Evolutionary conservation across 2,329 filamentous ascomycete species (phyloP).

Genomic region (Tympanopsis confertula): DNA sequence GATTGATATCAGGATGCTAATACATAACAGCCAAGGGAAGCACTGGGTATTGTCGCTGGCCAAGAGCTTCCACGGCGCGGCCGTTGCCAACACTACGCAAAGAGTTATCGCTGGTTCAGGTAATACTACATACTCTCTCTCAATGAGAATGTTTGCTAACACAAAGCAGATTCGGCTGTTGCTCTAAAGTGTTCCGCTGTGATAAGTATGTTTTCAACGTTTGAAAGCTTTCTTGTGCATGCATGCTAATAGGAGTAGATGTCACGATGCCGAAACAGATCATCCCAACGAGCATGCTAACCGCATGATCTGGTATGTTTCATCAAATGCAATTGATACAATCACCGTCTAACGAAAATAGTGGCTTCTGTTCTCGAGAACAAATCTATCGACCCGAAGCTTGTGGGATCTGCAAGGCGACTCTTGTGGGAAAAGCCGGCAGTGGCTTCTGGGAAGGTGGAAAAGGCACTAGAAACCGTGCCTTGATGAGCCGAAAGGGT

Average conservation of each 20-base stretch:
- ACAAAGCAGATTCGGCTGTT: conserved; percentile 35
- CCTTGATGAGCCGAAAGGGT: conserved; percentile 65
- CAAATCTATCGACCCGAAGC: conserved; percentile 68
- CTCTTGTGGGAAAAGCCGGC: conserved; percentile 54
- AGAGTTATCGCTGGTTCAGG: conserved; percentile 51
- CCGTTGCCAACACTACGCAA: conserved; percentile 44
- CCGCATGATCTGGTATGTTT: conserved; percentile 54
- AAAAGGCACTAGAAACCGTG: conserved; percentile 64
- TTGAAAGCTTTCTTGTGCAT: background rate
- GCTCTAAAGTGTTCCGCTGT: conserved; percentile 44
- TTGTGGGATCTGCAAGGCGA: conserved; percentile 62
- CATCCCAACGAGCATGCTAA: conserved; percentile 74
- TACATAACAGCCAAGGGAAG: background rate
- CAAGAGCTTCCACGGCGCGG: conserved; percentile 41
- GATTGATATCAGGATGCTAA: background rate
- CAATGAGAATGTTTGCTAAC: background rate
- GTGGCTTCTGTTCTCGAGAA: conserved; percentile 69
- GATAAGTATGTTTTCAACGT: conserved; percentile 23
- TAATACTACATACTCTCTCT: conserved; percentile 12
- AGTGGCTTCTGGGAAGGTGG: conserved; percentile 79
- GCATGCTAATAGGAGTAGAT: conserved; percentile 27
- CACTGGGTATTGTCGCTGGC: conserved; percentile 26
- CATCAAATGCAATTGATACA: background rate
- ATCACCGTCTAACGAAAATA: background rate
- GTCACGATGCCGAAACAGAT: conserved; percentile 61